A percentile compares a stretch with the other conserved stretches of the same genome.
phyloP scores from a whole-genome alignment of 352 stramenopile species.

The Thalassiosira livingstoniorum region DNA sequence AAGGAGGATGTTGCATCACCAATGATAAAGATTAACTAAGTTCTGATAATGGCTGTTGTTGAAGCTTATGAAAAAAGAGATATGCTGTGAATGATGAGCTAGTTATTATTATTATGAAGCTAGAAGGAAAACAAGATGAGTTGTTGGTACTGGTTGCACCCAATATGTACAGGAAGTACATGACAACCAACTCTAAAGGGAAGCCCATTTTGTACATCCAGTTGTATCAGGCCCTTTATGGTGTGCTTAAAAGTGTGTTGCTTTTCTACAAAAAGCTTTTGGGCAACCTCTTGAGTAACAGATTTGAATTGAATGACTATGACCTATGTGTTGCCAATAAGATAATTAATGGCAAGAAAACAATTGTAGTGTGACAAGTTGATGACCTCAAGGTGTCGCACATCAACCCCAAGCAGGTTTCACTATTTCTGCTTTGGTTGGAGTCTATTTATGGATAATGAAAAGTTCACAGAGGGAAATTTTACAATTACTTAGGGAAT shows the following conservation, averaged over 20 bases:
- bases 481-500: not conserved
- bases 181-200: not conserved
- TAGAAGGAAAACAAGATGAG: conserved; percentile 33
- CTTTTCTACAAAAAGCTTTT: not conserved
- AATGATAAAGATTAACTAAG: conserved; percentile 36
- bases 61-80: conserved; percentile 54
- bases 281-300: not conserved
- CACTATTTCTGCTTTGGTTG: not conserved
- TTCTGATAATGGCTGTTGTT: conserved; percentile 55
- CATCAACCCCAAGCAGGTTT: not conserved
- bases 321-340: not conserved
- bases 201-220: conserved; percentile 29
- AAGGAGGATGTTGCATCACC: conserved; percentile 60
- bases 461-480: not conserved
- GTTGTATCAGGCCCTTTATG: not conserved
- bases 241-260: not conserved
- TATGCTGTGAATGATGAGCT: conserved; percentile 29
- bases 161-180: conserved; percentile 22
- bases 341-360: not conserved
- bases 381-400: not conserved
- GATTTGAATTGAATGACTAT: not conserved
- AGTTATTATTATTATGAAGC: conserved; percentile 36
- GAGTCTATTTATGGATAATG: not conserved
- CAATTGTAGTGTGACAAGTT: not conserved
- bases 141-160: conserved; percentile 40